Evolutionary conservation across 1,284 basidiomycete species (phyloP).

Genomic region (Leccinum subspadiceum): DNA sequence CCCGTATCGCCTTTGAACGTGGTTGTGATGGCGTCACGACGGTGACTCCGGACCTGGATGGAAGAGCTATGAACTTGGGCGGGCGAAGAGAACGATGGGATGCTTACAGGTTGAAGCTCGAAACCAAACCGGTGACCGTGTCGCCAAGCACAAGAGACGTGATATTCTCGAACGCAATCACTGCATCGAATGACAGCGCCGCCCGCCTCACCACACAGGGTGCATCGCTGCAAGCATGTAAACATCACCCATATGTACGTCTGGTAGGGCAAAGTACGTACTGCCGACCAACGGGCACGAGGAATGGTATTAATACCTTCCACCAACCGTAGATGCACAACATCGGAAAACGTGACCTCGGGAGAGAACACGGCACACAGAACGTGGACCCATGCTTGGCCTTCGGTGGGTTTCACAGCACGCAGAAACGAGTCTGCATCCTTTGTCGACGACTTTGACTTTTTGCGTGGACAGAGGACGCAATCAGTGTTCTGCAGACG

Average conservation of each 20-base stretch:
- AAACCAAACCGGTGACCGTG: constrained; percentile 85
- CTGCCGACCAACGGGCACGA: constrained; percentile 60
- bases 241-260: neutral
- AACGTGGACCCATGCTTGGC: constrained; percentile 90
- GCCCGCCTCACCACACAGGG: constrained; percentile 61
- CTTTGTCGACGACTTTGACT: constrained; percentile 46
- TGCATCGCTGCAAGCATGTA: constrained; percentile 46
- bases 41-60: constrained; percentile 72
- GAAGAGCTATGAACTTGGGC: constrained; percentile 6
- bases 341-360: constrained; percentile 80
- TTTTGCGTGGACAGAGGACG: constrained; percentile 70
- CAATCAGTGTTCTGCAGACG: constrained; percentile 63
- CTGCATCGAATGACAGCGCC: constrained; percentile 85
- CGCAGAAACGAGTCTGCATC: constrained; percentile 72
- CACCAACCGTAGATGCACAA: constrained; percentile 66
- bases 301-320: constrained; percentile 86
- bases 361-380: constrained; percentile 87
- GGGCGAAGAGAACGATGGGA: neutral
- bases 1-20: constrained; percentile 89
- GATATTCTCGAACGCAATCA: constrained; percentile 80
- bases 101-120: constrained; percentile 77
- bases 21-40: constrained; percentile 61
- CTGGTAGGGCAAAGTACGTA: constrained; percentile 35
- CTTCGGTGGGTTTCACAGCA: constrained; percentile 91
- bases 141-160: constrained; percentile 89